Base-by-base conservation (phyloP, 306 rosid genomes). In the Trifolium repens region DNA sequence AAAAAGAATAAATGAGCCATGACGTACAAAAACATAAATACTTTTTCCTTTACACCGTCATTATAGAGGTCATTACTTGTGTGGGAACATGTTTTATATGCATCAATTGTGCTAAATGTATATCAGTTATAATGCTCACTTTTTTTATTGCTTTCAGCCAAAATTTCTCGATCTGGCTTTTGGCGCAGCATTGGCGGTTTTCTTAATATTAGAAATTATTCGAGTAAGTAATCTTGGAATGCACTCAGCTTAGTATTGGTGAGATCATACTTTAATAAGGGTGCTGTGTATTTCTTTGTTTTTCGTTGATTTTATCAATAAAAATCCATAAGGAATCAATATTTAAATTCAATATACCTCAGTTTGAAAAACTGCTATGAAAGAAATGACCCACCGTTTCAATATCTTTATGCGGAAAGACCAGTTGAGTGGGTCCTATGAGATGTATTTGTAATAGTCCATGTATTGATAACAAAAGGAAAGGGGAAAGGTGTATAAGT, bases 141-240 rank as follows among this genome's bases (percentile, higher is more conserved):
- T 43, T 70, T 79, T 79, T 10, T 67, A 26, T 82, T 87, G 77
- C 80, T 88, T 90, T 47, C 96, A 94, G 99, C 92, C 96, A 68
- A 85, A 84, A 80, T 92, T 90, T 88, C 99, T 94, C 57, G 86
- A 90, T 83, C 90, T 94, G 53, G 92, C 96, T 52, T 94, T 94
- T 72, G 98, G 99, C 4, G 96, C 90, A 46, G 97, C 99, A 42
- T 83, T 94, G 90, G 89, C 87, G 12, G 90, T 89, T 87, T 92
- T 94, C 88, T 69, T 92, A 89, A 85, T 82, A 22, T 44, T 94
- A 78, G 99, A 92, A 92, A 90, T 88, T 81, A 85, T 94, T 80
- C 91, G 96, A 82, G 99, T 92, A 86, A 86, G 96, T 82, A 75
- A 75, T 70, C 79, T 68, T 74, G 44, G 71, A 74, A 72, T 61